These are phyloP conservation scores for Cyclotella cryptica DNA, from an alignment of 108 stramenopile genomes.

Conservation along the genomic window DNA sequence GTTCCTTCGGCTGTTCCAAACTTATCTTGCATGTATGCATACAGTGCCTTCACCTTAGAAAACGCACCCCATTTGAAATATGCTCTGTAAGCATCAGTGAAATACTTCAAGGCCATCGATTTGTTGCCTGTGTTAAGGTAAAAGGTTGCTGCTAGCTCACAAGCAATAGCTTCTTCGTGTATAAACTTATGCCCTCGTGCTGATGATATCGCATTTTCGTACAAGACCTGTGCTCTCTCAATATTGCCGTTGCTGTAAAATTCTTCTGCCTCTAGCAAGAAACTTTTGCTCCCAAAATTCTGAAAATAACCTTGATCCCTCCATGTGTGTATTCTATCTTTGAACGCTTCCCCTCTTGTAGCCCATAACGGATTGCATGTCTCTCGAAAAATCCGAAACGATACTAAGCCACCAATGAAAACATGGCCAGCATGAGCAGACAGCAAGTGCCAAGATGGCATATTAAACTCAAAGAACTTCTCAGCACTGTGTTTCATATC, in stretches of 20 bases:
- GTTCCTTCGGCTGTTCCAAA: too few species aligned
- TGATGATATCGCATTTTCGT: slow-evolving; percentile 36
- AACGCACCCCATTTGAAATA: slow-evolving; percentile 38
- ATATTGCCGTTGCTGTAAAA: slow-evolving; percentile 21
- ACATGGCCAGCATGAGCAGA: background rate
- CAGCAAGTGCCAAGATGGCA: background rate
- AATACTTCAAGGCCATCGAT: slow-evolving; percentile 12
- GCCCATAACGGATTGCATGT: slow-evolving; percentile 12
- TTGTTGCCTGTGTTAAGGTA: slow-evolving; percentile 20
- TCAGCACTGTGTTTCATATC: background rate
- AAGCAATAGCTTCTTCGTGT: slow-evolving; percentile 32
- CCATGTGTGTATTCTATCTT: slow-evolving; percentile 14
- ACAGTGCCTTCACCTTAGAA: slow-evolving; percentile 23
- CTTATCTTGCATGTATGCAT: background rate
- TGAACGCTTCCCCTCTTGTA: slow-evolving; percentile 12
- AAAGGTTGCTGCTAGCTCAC: slow-evolving; percentile 33
- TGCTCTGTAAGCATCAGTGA: slow-evolving; percentile 15
- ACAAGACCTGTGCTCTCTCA: slow-evolving; percentile 15
- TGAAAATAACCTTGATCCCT: background rate
- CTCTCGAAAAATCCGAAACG: slow-evolving; percentile 29
- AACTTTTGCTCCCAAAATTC: slow-evolving; percentile 38
- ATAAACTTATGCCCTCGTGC: slow-evolving; percentile 33
- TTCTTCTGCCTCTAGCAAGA: slow-evolving; percentile 38
- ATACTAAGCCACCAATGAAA: slow-evolving; percentile 15
- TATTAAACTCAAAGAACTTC: background rate